Conservation (phyloP, 257 asterid genomes). For the Solanum raphanifolium region DNA sequence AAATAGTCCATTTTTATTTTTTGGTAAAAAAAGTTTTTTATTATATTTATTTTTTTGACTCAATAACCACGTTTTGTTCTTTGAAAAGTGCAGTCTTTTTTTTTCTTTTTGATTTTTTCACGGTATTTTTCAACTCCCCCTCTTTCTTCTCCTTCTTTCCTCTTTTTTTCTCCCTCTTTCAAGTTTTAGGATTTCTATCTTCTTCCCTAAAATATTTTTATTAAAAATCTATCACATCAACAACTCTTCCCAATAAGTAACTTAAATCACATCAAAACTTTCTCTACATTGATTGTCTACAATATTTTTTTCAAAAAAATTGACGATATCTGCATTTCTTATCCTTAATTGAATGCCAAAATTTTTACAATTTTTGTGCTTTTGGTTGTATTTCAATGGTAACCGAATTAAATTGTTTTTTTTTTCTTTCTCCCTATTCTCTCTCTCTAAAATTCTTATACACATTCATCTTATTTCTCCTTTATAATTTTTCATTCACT, state of each 20-base stretch:
- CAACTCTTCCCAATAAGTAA: neutral
- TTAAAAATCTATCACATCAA: neutral
- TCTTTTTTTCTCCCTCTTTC: neutral
- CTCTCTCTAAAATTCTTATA: neutral
- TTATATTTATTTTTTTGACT: neutral
- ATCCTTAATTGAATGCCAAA: neutral
- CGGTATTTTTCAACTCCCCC: neutral
- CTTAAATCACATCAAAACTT: neutral
- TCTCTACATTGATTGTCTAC: neutral
- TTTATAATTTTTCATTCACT: neutral
- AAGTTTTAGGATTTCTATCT: neutral
- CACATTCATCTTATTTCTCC: neutral
- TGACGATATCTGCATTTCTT: neutral
- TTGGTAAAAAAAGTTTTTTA: too few relatives aligned
- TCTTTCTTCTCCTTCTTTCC: neutral
- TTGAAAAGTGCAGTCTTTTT: too few relatives aligned
- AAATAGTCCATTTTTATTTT: too few relatives aligned
- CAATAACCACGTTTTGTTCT: neutral
- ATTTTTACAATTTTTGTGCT: neutral
- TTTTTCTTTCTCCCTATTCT: too few relatives aligned
- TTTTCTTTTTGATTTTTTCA: too few relatives aligned
- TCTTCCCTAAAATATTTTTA: neutral
- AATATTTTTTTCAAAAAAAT: too few relatives aligned
- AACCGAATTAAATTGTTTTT: too few relatives aligned
- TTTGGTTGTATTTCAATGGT: neutral